Evolutionary conservation across 306 rosid species (phyloP), one percentile per base, ranked within the genome.

Genomic region (Malus sieversii): DNA sequence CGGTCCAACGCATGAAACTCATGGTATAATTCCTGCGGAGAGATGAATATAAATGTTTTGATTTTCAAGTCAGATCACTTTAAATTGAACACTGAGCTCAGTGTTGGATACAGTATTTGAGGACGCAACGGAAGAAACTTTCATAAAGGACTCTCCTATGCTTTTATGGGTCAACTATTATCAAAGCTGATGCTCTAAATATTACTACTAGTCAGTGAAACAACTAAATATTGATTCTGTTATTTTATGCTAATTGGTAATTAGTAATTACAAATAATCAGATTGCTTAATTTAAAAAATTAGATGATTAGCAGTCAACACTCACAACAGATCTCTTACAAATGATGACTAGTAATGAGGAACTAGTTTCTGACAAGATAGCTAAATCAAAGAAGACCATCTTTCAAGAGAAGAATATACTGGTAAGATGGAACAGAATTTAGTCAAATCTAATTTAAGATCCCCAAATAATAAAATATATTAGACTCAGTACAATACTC

Each of bases 1-100:
- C 92, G 84, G 83, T 90, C 97, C 85, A 92, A 76, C 40, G 88
- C 89, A 83, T 90, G 91, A 51, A 87, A 77, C 67, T 92, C 97
- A 11, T 92, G 93, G 85, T 92, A 92, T 80, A 92, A 86, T 82
- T 92, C 97, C 97, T 92, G 86, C 61, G 40, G 68, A 65, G 82
- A 80, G 30, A 72, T 52, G 40, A 80, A 38, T 29, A 38, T 80
- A 19, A 23, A 70, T 53, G 65, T 52, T 16, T 63, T 63, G 5
- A 13, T 29, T 61, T 53, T 16, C 20, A 67, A 32, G 67, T 18
- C 32, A 20, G 62, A n/a, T 57, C 18, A 55, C 60, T 29, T 48
- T 40, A 58, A 40, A 38, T 40, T 53, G 22, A 61, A 52, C 18
- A 55, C 6, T 33, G 40, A 53, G 80, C 74, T 70, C 52, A 51